Evolutionary conservation across 1,284 basidiomycete species (phyloP).

Genomic region (Ustilago loliicola): DNA sequence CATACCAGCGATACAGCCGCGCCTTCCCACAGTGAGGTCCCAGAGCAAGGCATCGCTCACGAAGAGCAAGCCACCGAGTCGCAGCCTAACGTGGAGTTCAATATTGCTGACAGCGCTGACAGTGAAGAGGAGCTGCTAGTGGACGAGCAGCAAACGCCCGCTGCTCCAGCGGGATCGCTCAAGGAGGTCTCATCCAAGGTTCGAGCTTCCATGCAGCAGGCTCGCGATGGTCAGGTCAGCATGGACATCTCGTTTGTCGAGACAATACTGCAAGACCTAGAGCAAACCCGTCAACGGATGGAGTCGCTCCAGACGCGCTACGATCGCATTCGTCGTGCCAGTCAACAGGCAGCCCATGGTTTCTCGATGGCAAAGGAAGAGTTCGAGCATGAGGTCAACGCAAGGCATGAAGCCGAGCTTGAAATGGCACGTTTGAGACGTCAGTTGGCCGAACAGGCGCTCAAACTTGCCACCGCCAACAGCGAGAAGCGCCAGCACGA

Average conservation of each 20-base stretch:
- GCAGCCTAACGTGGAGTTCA: not conserved
- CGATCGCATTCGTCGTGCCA: slow-evolving; percentile 83
- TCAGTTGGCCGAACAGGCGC: slow-evolving; percentile 88
- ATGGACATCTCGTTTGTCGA: slow-evolving; percentile 83
- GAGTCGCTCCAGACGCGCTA: slow-evolving; percentile 81
- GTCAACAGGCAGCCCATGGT: slow-evolving; percentile 91
- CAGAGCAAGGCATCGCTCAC: not conserved
- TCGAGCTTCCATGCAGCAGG: slow-evolving; percentile 77
- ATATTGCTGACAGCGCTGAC: not conserved
- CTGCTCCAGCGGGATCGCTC: slow-evolving; percentile 26
- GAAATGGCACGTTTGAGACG: slow-evolving; percentile 88
- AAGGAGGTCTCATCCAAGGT: slow-evolving; percentile 72
- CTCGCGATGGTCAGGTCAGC: slow-evolving; percentile 76
- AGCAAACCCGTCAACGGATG: slow-evolving; percentile 78
- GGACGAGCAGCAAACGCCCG: slow-evolving; percentile 19
- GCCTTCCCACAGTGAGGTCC: not conserved
- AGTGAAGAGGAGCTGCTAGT: slow-evolving; percentile 32
- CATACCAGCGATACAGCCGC: not conserved
- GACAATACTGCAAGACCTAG: slow-evolving; percentile 79
- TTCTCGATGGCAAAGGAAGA: slow-evolving; percentile 91
- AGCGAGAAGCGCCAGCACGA: slow-evolving; percentile 80
- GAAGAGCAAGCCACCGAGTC: not conserved
- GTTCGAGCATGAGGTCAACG: slow-evolving; percentile 88
- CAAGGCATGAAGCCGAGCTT: slow-evolving; percentile 88
- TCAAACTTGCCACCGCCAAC: slow-evolving; percentile 83